Base-by-base conservation (phyloP, 345 rosid genomes). In the Lepidium africanum region DNA sequence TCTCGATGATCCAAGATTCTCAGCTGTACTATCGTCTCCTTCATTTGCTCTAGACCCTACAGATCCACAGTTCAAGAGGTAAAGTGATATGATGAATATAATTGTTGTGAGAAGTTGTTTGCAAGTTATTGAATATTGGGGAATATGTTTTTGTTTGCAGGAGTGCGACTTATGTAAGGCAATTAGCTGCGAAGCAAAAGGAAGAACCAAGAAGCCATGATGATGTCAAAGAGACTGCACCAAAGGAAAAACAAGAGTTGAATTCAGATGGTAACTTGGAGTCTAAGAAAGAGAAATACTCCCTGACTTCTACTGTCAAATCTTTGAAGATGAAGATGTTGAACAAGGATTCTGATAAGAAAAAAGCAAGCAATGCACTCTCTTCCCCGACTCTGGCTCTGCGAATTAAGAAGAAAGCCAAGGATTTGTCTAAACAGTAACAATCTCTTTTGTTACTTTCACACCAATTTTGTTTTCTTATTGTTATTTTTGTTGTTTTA, bases 1-100 rank as follows among this genome's bases (percentile, higher is more conserved):
- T 67, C 78, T 69, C 14, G 77, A 84, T 3, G 99, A 94, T 73
- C 79, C 88, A 5, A 81, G 99, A 69, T 94, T 94, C 74, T 74
- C 96, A 17, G 80, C 83, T 69, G 63, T 81, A 63, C 73, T 82
- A 71, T 78, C 70, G 7, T 79, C 87, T 35, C 88, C 89, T 59
- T 78, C 70, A 52, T 94, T 68, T 80, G 90, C 95, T 42, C 75
- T 91, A 76, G 99, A 94, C 71, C 99, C 99, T 60, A 94, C 99
- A 6, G 85, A 94, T 78, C 99, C 99, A 35, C 92, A 86, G 73
- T 94, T 83, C 81, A 91, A 91, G 81, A 85, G 99, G 99, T 94
- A 74, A 14, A 39, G 15, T n/a, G 35, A 16, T 30, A 5, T 58
- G 43, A 52, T 35, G 45, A 35, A 45, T 23, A 27, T 32, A 42